Evolutionary conservation across 441 rosid species (phyloP).

Genomic region (Populus hybrid): DNA sequence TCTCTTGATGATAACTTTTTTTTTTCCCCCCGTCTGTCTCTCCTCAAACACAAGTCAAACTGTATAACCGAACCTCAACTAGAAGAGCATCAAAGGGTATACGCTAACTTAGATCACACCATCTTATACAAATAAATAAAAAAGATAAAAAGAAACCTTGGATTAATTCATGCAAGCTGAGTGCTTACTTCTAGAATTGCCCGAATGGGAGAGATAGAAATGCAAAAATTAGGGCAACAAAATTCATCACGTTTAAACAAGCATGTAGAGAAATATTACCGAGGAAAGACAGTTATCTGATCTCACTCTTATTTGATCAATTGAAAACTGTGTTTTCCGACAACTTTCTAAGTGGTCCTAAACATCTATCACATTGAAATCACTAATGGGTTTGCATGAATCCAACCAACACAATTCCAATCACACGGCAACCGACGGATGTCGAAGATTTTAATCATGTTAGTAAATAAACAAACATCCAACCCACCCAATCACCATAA

Average conservation of each 20-base stretch:
- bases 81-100: neutral
- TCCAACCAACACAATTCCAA: conserved; percentile 21
- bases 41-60: neutral
- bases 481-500: conserved; percentile 13
- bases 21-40: no score
- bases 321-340: conserved; percentile 17
- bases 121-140: neutral
- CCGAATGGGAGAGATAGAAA: neutral
- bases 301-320: conserved; percentile 1
- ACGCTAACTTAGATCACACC: neutral
- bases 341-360: conserved; percentile 26
- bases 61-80: neutral
- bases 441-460: conserved; percentile 21
- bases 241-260: neutral
- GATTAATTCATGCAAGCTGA: neutral
- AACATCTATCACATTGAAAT: conserved; percentile 19
- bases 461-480: conserved; percentile 20
- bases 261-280: neutral
- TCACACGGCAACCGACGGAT: conserved; percentile 27
- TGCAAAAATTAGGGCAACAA: neutral
- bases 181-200: neutral
- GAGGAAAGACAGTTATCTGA: neutral
- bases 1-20: no score
- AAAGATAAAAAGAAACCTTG: neutral
- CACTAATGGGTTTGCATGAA: conserved; percentile 26